phyloP scores from a whole-genome alignment of 805 yeast species.

The Candida nanaspora region DNA sequence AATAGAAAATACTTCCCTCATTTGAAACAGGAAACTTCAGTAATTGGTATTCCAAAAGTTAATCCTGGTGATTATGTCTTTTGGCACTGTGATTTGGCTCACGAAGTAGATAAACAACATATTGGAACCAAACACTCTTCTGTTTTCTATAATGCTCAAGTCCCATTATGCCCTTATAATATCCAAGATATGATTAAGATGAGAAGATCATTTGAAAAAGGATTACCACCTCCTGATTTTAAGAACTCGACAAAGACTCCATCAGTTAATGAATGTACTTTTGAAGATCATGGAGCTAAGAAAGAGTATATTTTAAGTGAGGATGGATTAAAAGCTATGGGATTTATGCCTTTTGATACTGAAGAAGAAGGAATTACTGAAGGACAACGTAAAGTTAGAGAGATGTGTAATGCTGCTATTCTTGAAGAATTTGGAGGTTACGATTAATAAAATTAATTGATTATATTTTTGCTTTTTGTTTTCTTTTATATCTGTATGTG shows the following conservation, averaged over 20 bases:
- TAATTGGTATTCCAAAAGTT: conserved; percentile 28
- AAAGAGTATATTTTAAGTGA: conserved; percentile 5
- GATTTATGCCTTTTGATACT: conserved; percentile 19
- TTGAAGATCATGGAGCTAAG: conserved; percentile 6
- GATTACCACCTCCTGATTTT: conserved; percentile 4
- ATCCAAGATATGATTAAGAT: conserved; percentile 5
- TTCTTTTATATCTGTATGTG: too few species aligned
- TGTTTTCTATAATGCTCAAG: conserved; percentile 31
- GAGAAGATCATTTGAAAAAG: conserved; percentile 4
- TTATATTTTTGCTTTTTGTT: too few species aligned
- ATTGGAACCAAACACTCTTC: conserved; percentile 28
- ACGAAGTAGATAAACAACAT: conserved; percentile 33
- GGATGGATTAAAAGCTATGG: conserved; percentile 21
- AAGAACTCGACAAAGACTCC: conserved; percentile 4
- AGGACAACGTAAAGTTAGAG: conserved; percentile 22
- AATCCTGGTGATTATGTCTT: conserved; percentile 34
- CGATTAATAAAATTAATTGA: too few species aligned
- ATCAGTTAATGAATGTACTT: conserved; percentile 6
- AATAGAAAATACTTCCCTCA: conserved; percentile 26
- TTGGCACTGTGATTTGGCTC: conserved; percentile 37
- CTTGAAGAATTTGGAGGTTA: not conserved
- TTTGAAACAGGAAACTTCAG: conserved; percentile 20
- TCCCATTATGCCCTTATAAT: conserved; percentile 22
- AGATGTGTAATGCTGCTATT: conserved; percentile 2
- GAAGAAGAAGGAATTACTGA: conserved; percentile 15